Evolutionary conservation across 106 monocot genomes (phyloP), one percentile per base, ranked within the genome.

Genomic region (Dioscorea alata): DNA sequence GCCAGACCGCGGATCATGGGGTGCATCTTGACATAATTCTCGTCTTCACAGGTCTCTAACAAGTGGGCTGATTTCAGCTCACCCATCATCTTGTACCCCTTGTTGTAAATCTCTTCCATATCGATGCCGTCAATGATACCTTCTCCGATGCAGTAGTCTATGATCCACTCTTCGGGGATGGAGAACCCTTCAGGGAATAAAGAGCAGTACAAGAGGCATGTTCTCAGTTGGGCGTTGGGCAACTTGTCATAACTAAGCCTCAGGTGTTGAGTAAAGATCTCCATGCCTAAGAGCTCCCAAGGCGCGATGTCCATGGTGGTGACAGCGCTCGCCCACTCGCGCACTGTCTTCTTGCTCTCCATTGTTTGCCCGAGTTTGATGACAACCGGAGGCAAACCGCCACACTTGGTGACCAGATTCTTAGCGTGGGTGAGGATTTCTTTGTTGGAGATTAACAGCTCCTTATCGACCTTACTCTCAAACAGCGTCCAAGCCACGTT

Each of bases 181-280:
- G 70, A 31, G 50, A 62, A 33, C 10, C 71, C 70, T 28, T 71
- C 85, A 8, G 74, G 77, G 63, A 54, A 81, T 16, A 85, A 25
- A 2, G 74, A 70, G 28, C 74, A 81, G 59, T 85, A 78, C 9
- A 85, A 50, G 3, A 85, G 66, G 51, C 77, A 81, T 1, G 25
- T 25, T 17, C 68, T 74, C 7, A 70, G 20, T 24, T 60, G 59
- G 13, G 66, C 69, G 24, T 61, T 60, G 15, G 63, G 28, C 59
- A 85, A 58, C 17, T 63, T 71, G 23, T 85, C 85, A 33, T 73
- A 85, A 59, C 81, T 85, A 19, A 71, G 57, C 63, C 74, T 85
- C 20, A 85, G 50, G 4, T 10, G 15, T 58, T 4, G 18, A 18
- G 28, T 66, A 63, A 22, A 71, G 34, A 7, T 72, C 42, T 81